phyloP scores from a whole-genome alignment of 2,329 filamentous ascomycete genomes.

The Nannizzia gypsea region DNA sequence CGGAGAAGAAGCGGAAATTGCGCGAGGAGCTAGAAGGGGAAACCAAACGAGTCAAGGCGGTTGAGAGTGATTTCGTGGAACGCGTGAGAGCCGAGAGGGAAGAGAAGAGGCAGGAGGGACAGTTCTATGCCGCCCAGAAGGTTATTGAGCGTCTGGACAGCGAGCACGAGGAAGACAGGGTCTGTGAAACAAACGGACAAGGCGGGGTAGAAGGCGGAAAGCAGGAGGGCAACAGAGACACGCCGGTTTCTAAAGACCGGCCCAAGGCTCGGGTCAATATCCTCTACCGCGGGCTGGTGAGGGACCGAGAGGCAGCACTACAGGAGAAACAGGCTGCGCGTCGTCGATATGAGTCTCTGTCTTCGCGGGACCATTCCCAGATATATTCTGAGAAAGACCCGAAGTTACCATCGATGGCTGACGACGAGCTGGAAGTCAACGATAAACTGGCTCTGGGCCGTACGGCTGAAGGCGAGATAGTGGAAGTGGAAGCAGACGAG shows the following conservation, averaged over 20 bases:
- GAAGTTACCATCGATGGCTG: constrained; percentile 35
- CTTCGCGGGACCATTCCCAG: constrained; percentile 24
- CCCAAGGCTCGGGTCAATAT: constrained; percentile 52
- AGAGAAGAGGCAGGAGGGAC: constrained; percentile 53
- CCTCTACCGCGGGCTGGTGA: constrained; percentile 65
- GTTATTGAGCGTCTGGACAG: constrained; percentile 66
- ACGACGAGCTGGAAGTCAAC: constrained; percentile 59
- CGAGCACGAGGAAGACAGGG: constrained; percentile 19
- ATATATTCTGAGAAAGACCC: constrained; percentile 20
- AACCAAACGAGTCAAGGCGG: constrained; percentile 50
- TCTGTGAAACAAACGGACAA: neutral
- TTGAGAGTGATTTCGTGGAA: constrained; percentile 62
- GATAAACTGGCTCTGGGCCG: constrained; percentile 34
- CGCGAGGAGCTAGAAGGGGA: constrained; percentile 49
- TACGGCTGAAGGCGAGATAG: constrained; percentile 30
- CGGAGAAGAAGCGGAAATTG: constrained; percentile 66
- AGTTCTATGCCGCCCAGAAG: constrained; percentile 67
- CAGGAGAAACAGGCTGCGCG: constrained; percentile 53
- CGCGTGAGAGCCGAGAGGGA: constrained; percentile 60
- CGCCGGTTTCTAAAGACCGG: neutral
- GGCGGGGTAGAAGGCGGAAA: neutral
- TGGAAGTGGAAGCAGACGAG: constrained; percentile 39
- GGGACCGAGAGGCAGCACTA: constrained; percentile 57
- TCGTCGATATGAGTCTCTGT: constrained; percentile 54
- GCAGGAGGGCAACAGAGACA: constrained; percentile 10